Evolutionary conservation across 352 stramenopile species (phyloP), one percentile per base, ranked within the genome.

Genomic region (Pythium vanterpoolii): DNA sequence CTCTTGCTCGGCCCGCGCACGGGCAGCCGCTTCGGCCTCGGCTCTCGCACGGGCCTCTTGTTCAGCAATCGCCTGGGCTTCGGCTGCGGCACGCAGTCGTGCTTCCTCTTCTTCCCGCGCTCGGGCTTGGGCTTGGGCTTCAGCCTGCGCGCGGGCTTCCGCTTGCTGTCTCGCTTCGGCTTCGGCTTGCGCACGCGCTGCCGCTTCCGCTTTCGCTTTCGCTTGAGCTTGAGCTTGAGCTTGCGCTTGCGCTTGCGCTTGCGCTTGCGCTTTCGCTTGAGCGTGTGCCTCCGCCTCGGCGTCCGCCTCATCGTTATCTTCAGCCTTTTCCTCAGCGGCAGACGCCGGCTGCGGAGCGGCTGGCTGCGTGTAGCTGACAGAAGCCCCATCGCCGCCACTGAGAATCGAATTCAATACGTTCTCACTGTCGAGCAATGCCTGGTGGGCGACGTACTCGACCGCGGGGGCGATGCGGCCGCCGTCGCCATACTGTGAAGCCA

Each of bases 391-490:
- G 24, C 33, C 48, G 28, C 66, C 71, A 39, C 30, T 67, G 30
- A 73, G 63, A 56, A 89, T 81, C 18, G 73, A 55, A 16, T 75
- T 58, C 18, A 91, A 34, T 33, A 86, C 72, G 47, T 77, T 79
- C 24, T 89, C 75, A 33, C 76, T 87, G 48, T 91, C 79, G 7
- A 91, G 45, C 47, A 91, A 40, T 27, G 73, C 73, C 56, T 81
- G 76, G 49, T 83, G 77, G 10, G 77, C 87, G 16, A 84, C 52
- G 68, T 98, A 99, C 30, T 93, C 64, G 11, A 58, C 48, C 23
- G 93, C 82, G 26, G 87, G 58, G 23, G 28, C 24, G 30, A 71
- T 55, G 10, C 62, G 75, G 93, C 86, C 64, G 36, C 9, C 42
- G 74, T 59, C 26, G 16, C 86, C 78, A n/a, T 82, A 74, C 56